Base-by-base conservation (phyloP, 805 yeast species). In the Candida piceae region DNA sequence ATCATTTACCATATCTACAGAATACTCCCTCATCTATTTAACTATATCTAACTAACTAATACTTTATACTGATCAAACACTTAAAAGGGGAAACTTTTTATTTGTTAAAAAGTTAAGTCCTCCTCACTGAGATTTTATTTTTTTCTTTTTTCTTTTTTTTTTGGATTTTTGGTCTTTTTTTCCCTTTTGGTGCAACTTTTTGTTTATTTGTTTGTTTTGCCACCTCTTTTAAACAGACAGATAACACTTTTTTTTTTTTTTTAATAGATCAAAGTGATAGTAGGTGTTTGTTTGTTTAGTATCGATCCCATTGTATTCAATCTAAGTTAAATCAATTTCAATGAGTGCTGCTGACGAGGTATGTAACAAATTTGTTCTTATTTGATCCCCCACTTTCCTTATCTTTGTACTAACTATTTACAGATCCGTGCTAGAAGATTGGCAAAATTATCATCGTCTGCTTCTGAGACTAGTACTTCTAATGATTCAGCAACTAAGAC, bases 361-460 rank as follows among this genome's bases (percentile, higher is more conserved):
- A 29, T 18, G 32, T 26, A n/a, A 5, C 26, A 23, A 12, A n/a
- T n/a, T n/a, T 5, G 5, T 16, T 17, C 11, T 18, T 7, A 28
- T 9, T 16, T 5, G 8, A 16, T 3, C 11, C 21, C 17, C 32
- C 3, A 29, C 4, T 5, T 4, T 16, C 27, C 35, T 27, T 30
- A 10, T 25, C 9, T 16, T 13, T 5, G 9, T n/a, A n/a, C 15
- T n/a, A 4, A 5, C 13, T 15, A n/a, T 13, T 26, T 10, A n/a
- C 17, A 60, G 50, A 60, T 66, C 26, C 60, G 72, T 40, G 69
- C 68, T 8, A 64, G 63, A 42, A 44, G 84, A 31, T 58, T 77
- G 45, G 84, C 83, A 5, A 66, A 66, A 40, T 61, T 77, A 39
- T 49, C 52, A 21, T 50, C 53, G 29, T 17, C 34, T 39, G 18